Evolutionary conservation across 1,284 basidiomycete species (phyloP).

Genomic region (Ceratobasidium papillatum): DNA sequence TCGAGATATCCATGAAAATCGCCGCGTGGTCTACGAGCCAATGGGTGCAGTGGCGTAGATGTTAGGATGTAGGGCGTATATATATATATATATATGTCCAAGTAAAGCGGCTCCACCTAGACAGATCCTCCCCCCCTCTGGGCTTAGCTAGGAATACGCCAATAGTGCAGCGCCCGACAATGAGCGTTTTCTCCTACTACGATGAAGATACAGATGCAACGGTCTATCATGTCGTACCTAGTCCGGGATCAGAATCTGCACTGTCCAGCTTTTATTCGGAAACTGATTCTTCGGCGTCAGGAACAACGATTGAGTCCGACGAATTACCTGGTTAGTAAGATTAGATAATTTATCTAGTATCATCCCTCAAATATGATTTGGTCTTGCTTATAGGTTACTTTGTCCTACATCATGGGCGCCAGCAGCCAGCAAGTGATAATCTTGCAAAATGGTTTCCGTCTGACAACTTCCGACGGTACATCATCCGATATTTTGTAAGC

Average conservation of each 20-base stretch:
- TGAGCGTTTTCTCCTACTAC: background rate
- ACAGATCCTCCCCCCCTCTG: no score
- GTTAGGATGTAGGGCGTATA: no score
- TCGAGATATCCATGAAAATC: no score
- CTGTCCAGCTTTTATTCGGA: background rate
- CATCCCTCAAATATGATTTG: background rate
- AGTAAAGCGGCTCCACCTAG: no score
- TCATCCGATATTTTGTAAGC: background rate
- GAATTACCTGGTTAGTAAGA: slow-evolving; percentile 5
- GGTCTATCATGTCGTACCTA: background rate
- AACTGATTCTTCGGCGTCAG: background rate
- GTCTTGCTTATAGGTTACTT: background rate
- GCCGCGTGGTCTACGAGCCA: no score
- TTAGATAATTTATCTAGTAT: background rate
- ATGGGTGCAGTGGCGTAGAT: no score
- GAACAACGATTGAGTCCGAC: background rate
- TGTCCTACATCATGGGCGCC: background rate
- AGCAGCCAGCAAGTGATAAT: background rate
- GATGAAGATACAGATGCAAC: background rate
- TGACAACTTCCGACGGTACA: background rate
- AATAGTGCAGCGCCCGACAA: no score
- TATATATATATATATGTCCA: no score
- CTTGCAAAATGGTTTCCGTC: background rate
- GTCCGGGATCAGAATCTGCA: background rate
- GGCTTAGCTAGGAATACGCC: no score